Evolutionary conservation across 1,284 basidiomycete genomes (phyloP), one percentile per base, ranked within the genome.

Genomic region (Cystobasidiaceae sp.): DNA sequence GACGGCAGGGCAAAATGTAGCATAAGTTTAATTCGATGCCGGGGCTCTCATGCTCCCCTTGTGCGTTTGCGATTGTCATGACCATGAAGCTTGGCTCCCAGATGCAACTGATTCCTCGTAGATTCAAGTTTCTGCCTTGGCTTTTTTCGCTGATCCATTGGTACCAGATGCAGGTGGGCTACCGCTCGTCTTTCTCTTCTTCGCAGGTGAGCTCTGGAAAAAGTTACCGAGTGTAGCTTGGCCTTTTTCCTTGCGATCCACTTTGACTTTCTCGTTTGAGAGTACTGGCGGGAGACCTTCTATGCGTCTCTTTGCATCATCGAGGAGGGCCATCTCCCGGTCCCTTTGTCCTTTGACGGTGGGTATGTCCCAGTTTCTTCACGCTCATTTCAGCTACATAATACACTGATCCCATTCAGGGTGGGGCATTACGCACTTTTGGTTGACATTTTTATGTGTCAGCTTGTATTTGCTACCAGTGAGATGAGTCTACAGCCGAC

Each of bases 281-380:
- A 49, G 17, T 3, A 65, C 62, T 21, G 62, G 62, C 13, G 62
- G 44, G 19, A 65, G 54, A 37, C 65, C 65, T 49, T 61, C 45
- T 13, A 67, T 44, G n/a, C 59, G 37, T 43, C 50, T 17, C 30
- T 55, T 67, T n/a, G 65, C 65, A 41, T 67, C 65, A 9, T 67
- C 58, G 8, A 67, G 27, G 11, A 67, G 43, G 33, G 39, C 37
- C 17, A 67, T 56, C 49, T 67, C 65, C 2, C 65, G 57, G 4
- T 67, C 65, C 23, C 65, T 44, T 34, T 67, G 65, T 2, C 56
- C 65, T 58, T 67, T 67, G n/a, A 67, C 51, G 1, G 58, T 67
- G 2, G 58, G 58, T 37, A 67, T 55, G 27, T 49, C 46, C 65
- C 65, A 67, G 19, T 54, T 44, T 33, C 43, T 55, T 15, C 13